Percentiles rank a stretch among this genome's conserved stretches.
Evolutionary conservation across 2,329 filamentous ascomycete genomes (phyloP).

Genomic region (Metarhizium guizhouense): DNA sequence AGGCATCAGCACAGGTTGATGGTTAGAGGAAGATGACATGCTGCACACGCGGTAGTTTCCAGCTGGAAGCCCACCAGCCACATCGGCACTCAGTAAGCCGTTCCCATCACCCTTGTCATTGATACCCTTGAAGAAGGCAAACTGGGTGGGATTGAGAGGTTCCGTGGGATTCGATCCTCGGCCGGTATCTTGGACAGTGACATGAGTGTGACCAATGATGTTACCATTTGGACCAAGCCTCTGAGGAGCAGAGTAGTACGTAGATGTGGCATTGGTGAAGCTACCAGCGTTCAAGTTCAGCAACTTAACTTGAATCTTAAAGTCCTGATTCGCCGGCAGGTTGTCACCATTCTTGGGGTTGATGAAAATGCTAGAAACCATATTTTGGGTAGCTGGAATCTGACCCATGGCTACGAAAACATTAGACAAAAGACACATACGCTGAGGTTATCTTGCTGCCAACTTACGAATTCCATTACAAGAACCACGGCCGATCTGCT

Average conservation of each 20-base stretch:
- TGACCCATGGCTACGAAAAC: constrained; percentile 44
- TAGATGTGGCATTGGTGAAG: constrained; percentile 51
- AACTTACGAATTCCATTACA: constrained; percentile 52
- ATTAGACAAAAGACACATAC: neutral
- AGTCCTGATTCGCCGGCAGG: constrained; percentile 36
- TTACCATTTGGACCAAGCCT: constrained; percentile 36
- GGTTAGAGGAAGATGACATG: constrained; percentile 54
- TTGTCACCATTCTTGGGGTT: constrained; percentile 44
- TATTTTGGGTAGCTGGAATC: constrained; percentile 44
- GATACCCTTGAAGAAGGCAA: constrained; percentile 59
- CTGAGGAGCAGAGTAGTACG: constrained; percentile 54
- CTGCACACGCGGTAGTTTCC: constrained; percentile 59
- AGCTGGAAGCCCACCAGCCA: constrained; percentile 48
- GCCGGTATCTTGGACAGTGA: constrained; percentile 49
- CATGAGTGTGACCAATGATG: constrained; percentile 51
- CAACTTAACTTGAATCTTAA: constrained; percentile 44
- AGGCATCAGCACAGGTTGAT: constrained; percentile 58
- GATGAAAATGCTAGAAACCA: constrained; percentile 48
- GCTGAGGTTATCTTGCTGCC: neutral
- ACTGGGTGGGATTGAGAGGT: constrained; percentile 44
- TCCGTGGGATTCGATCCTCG: constrained; percentile 36
- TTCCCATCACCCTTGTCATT: constrained; percentile 50
- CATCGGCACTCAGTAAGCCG: constrained; percentile 42
- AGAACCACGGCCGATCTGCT: constrained; percentile 47
- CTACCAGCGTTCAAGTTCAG: constrained; percentile 45